phyloP scores from a whole-genome alignment of 2,329 filamentous ascomycete genomes.

The Tolypocladium sp. region DNA sequence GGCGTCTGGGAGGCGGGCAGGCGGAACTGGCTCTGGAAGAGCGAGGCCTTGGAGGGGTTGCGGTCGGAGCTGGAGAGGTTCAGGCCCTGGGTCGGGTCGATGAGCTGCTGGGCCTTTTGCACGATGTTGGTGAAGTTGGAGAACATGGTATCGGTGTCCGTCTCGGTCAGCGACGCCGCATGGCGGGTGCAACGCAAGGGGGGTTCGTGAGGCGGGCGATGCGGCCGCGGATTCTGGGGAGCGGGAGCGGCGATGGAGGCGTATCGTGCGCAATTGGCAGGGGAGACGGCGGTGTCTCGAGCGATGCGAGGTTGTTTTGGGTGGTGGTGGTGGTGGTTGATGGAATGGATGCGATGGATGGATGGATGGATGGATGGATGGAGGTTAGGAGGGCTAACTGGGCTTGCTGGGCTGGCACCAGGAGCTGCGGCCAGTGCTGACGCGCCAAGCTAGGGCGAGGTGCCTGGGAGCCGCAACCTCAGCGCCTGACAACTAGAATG shows the following conservation, averaged over 20 bases:
- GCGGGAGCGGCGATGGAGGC: neutral
- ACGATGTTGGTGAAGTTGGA: constrained; percentile 68
- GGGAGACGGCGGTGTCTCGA: neutral
- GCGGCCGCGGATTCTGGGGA: neutral
- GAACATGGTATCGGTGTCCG: constrained; percentile 38
- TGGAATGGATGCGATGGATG: neutral
- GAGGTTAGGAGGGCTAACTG: neutral
- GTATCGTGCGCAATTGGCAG: neutral
- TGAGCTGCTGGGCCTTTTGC: constrained; percentile 90
- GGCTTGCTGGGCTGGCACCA: neutral
- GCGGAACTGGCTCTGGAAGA: constrained; percentile 95
- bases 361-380: neutral
- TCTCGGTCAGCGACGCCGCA: constrained; percentile 27
- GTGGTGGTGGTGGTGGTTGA: neutral
- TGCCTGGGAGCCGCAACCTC: neutral
- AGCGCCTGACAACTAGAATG: neutral
- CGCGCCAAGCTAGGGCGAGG: neutral
- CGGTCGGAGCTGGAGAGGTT: constrained; percentile 65
- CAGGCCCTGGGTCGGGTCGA: constrained; percentile 76
- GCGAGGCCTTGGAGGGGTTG: constrained; percentile 79
- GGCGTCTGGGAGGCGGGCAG: constrained; percentile 88
- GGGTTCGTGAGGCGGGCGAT: neutral
- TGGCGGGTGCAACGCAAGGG: constrained; percentile 16
- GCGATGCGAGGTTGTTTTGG: neutral
- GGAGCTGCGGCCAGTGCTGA: neutral